Evolutionary conservation across 1,284 basidiomycete species (phyloP), one percentile per base, ranked within the genome.

Genomic region (Termitomyces sp.): DNA sequence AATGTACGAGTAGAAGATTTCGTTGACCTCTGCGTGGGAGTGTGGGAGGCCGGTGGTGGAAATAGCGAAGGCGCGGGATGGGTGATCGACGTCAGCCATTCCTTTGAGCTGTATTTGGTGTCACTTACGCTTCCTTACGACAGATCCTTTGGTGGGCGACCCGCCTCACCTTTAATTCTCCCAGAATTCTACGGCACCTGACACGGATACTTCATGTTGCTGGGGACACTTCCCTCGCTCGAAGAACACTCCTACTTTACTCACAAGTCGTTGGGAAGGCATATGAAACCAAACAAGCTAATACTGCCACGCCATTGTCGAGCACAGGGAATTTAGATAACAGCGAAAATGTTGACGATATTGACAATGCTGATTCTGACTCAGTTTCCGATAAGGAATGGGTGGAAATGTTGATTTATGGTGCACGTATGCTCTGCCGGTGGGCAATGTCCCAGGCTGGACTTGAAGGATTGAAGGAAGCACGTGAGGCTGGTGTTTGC

Each of bases 131-230:
- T 55, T 31, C 36, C 46, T 10, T n/a, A 30, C 36, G 31, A 40
- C 15, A 61, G 93, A 83, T 92, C 13, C 76, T 97, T 1, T 94
- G 92, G 88, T 94, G 92, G 91, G 87, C 92, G 1, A 94, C 91
- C 8, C 84, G 86, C 17, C 79, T 93, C 21, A 97, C 94, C 0
- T 96, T 97, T 76, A 94, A 96, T 65, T 94, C 91, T 0, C 87
- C 88, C 61, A 81, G 84, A 7, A 75, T 96, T 13, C 80, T 92
- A 54, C 85, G 93, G 0, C 90, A 95, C 68, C 86, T 96, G 75
- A 82, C 83, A 13, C 84, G 86, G 1, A 70, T 94, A 0, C 73
- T 90, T 7, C 80, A 84, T 50, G 76, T 85, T 5, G 76, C 81
- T 0, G 86, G 85, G 3, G 86, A 90, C 57, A 68, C 74, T 7